These are phyloP conservation scores for Blastocystis sp. DNA, from an alignment of 352 stramenopile genomes.

Conservation along the genomic window DNA sequence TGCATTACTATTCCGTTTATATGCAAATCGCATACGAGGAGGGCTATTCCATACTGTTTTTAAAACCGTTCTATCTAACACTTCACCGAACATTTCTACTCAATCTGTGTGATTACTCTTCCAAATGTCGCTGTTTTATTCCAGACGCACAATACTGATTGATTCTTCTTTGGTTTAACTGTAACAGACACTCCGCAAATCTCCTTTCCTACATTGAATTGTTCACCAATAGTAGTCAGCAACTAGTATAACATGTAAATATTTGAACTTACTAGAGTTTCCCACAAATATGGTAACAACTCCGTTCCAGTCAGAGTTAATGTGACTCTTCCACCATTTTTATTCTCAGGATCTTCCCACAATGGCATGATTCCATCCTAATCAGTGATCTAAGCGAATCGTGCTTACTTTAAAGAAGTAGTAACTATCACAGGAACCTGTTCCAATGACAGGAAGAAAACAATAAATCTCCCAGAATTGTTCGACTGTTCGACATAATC, in stretches of 20 bases:
- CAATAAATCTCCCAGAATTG: conserved; percentile 47
- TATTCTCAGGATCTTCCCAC: conserved; percentile 44
- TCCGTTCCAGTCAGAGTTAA: not conserved
- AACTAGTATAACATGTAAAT: conserved; percentile 7
- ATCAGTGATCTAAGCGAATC: not conserved
- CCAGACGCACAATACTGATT: conserved; percentile 2
- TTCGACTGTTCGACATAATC: conserved; percentile 23
- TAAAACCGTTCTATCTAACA: conserved; percentile 15
- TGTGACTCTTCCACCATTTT: not conserved
- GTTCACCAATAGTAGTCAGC: conserved; percentile 22
- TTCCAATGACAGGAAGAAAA: conserved; percentile 27
- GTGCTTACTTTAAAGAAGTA: conserved; percentile 5
- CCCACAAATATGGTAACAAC: conserved; percentile 17
- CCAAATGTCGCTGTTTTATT: not conserved
- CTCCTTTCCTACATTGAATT: conserved; percentile 43
- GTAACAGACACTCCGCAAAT: conserved; percentile 51
- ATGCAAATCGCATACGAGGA: not conserved
- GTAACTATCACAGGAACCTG: not conserved
- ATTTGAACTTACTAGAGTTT: conserved; percentile 1
- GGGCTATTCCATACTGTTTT: not conserved
- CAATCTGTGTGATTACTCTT: not conserved
- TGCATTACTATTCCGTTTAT: not conserved
- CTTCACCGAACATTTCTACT: not conserved
- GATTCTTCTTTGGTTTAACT: conserved; percentile 3
- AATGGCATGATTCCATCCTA: conserved; percentile 33